These are phyloP conservation scores for Lumnitzera racemosa DNA, from an alignment of 345 rosid species.

Conservation along the genomic window DNA sequence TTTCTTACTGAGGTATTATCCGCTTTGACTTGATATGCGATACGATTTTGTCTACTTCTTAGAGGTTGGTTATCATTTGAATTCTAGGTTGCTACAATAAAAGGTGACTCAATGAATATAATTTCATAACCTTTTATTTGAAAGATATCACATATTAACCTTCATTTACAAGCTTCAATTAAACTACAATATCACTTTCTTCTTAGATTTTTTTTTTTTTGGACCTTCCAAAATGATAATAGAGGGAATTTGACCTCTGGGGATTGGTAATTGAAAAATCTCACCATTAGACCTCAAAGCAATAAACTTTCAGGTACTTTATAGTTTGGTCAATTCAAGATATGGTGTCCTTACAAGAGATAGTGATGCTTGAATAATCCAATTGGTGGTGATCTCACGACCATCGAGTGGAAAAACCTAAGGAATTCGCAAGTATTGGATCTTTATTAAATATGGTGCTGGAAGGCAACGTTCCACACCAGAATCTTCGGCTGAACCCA, in stretches of 20 bases:
- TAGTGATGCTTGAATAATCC: slow-evolving; percentile 23
- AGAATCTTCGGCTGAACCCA: slow-evolving; percentile 16
- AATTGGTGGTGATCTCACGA: slow-evolving; percentile 18
- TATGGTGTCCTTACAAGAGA: slow-evolving; percentile 25
- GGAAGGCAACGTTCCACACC: slow-evolving; percentile 21
- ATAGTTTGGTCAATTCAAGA: slow-evolving; percentile 12
- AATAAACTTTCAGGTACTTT: slow-evolving; percentile 27
- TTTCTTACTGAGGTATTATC: too few species aligned
- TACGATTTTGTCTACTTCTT: too few species aligned
- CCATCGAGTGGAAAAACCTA: slow-evolving; percentile 22
- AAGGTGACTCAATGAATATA: too few species aligned
- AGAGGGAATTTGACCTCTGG: slow-evolving; percentile 16
- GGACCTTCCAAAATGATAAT: background rate
- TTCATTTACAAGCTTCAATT: too few species aligned
- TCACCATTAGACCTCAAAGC: slow-evolving; percentile 21
- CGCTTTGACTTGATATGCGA: too few species aligned
- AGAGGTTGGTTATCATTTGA: too few species aligned
- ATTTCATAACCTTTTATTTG: too few species aligned
- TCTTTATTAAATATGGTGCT: slow-evolving; percentile 16
- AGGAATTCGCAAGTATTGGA: slow-evolving; percentile 24
- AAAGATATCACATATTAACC: too few species aligned
- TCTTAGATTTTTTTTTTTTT: too few species aligned
- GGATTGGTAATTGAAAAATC: slow-evolving; percentile 17
- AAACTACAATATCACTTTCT: too few species aligned
- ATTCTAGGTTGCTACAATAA: too few species aligned